Evolutionary conservation across 176 grass and related monocot genomes (phyloP), one percentile per base, ranked within the genome.

Genomic region (Chloris gayana): DNA sequence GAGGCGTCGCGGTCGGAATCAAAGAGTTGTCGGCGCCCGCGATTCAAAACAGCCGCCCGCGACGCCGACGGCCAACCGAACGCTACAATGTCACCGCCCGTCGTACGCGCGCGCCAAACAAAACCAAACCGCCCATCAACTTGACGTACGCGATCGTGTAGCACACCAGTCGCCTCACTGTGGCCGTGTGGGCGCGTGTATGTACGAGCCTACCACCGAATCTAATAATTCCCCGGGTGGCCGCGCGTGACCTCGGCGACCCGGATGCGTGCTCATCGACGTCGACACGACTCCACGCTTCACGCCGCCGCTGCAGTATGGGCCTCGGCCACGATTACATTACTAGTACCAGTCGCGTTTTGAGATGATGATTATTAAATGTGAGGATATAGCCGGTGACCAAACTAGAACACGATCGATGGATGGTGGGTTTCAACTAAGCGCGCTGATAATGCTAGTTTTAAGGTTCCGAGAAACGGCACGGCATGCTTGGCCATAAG

Each of bases 51-150:
- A 44, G 17, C 25, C 58, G 0, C 75, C 76, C 62, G 38, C 74
- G 80, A 85, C 58, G 87, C 37, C 78, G 82, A 89, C 83, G 82
- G 82, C 47, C 41, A 85, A 89, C 58, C 83, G 72, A 89, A 72
- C 77, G 42, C 4, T 3, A 22, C 58, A 5, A 7, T 56, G 51
- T 17, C 18, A 22, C 54, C 54, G 54, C 22, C 54, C 54, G 54
- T 10, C 54, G 22, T 24, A 21, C 56, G 56, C 3, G n/a, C 56
- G 68, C 41, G 27, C 14, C 12, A 31, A 64, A 31, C 61, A 30
- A 32, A 32, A 44, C 27, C 13, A 32, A 32, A 44, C 27, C 13
- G 42, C 49, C 49, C 10, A 31, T 54, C 61, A 4, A 4, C 62
- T 69, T 19, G 67, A 50, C 80, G 68, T 82, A 47, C 39, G 31